These are phyloP conservation scores for Helenozyma baotianmanensis DNA, from an alignment of 805 yeast species.

Conservation along the genomic window DNA sequence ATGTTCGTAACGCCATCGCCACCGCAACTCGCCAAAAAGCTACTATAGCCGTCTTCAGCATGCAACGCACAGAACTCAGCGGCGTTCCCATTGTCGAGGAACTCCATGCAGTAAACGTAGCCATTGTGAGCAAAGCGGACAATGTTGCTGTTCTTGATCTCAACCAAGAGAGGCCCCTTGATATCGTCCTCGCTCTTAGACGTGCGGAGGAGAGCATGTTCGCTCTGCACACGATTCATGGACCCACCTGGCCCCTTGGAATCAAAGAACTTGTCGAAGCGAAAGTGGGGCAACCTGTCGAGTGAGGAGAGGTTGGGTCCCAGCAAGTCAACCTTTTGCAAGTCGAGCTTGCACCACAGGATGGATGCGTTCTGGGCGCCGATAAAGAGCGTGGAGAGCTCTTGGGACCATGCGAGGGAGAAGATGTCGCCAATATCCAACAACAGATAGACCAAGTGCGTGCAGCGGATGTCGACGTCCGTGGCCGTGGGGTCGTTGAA, in stretches of 20 bases:
- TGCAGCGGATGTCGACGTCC: slow-evolving; percentile 19
- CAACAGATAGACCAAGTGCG: slow-evolving; percentile 76
- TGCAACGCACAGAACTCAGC: slow-evolving; percentile 18
- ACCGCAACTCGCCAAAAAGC: slow-evolving; percentile 52
- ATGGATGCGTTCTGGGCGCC: slow-evolving; percentile 94
- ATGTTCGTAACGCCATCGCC: slow-evolving; percentile 87
- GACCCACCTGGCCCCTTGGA: slow-evolving; percentile 81
- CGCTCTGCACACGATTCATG: slow-evolving; percentile 24
- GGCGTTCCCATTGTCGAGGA: slow-evolving; percentile 15
- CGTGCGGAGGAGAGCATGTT: slow-evolving; percentile 18
- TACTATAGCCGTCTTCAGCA: slow-evolving; percentile 5
- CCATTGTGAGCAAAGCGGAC: slow-evolving; percentile 88
- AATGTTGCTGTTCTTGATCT: slow-evolving; percentile 63
- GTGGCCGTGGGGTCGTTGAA: slow-evolving; percentile 11
- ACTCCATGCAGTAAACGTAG: slow-evolving; percentile 69
- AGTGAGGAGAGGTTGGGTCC: slow-evolving; percentile 4
- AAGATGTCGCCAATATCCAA: slow-evolving; percentile 93
- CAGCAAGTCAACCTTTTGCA: too few species aligned
- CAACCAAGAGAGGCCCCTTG: slow-evolving; percentile 39
- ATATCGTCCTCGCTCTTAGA: slow-evolving; percentile 1
- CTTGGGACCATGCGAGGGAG: slow-evolving; percentile 66
- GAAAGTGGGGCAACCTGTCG: slow-evolving; percentile 45
- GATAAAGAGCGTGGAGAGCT: slow-evolving; percentile 58
- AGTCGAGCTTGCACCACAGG: slow-evolving; percentile 53
- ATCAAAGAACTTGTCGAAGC: slow-evolving; percentile 84